Evolutionary conservation across 306 rosid genomes (phyloP).

Genomic region (Hippophae gyantsensis): DNA sequence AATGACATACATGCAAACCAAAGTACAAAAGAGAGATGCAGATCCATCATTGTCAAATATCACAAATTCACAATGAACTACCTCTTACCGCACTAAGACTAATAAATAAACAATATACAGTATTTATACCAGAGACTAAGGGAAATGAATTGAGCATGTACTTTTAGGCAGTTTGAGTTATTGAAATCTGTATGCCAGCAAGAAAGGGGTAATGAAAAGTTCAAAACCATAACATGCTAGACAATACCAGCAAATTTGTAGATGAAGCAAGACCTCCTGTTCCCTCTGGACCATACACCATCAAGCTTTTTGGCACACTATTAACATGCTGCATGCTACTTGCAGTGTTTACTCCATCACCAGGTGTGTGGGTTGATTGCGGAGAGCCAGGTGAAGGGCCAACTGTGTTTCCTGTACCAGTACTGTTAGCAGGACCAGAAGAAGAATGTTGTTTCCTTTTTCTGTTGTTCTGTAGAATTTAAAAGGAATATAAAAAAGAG

Average conservation of each 20-base stretch:
- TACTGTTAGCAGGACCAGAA: constrained; percentile 90
- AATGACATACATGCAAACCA: not conserved
- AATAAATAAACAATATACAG: not conserved
- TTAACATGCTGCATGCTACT: constrained; percentile 64
- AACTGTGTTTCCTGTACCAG: constrained; percentile 80
- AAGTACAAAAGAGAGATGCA: not conserved
- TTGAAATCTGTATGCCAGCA: not conserved
- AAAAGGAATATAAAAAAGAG: constrained; percentile 2
- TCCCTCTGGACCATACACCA: constrained; percentile 70
- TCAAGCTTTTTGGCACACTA: constrained; percentile 59
- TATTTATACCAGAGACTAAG: not conserved
- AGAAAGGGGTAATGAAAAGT: constrained; percentile 9
- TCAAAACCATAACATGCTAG: constrained; percentile 5
- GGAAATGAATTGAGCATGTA: not conserved
- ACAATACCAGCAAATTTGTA: constrained; percentile 75
- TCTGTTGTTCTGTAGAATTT: constrained; percentile 47
- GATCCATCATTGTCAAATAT: not conserved
- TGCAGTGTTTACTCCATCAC: constrained; percentile 63
- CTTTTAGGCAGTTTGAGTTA: not conserved
- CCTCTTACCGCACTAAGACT: not conserved
- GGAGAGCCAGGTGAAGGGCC: constrained; percentile 88
- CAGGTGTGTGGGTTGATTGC: constrained; percentile 87
- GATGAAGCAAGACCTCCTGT: constrained; percentile 74
- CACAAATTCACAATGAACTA: too few species aligned
- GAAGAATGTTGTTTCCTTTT: constrained; percentile 91